Conservation (phyloP, 2,329 filamentous ascomycete species). For the Apiospora koreana region DNA sequence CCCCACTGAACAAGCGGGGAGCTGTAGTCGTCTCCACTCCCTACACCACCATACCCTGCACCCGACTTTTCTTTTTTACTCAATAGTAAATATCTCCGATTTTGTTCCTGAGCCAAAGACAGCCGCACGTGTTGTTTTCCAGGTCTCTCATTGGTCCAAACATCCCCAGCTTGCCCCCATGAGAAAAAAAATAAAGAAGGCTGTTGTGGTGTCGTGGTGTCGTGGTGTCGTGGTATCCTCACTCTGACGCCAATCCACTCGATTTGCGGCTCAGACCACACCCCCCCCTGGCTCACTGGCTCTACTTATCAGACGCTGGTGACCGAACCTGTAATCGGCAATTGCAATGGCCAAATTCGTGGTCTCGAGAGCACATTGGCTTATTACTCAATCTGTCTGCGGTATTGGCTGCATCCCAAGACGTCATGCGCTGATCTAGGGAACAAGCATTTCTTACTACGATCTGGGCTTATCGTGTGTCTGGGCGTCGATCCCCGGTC, state of each 20-base stretch:
- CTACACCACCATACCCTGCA: background rate
- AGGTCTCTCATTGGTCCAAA: slow-evolving; percentile 5
- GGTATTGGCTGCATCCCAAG: background rate
- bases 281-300: background rate
- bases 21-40: background rate
- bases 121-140: slow-evolving; percentile 12
- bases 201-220: too few relatives aligned
- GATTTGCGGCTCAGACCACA: slow-evolving; percentile 4
- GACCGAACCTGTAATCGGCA: background rate
- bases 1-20: background rate
- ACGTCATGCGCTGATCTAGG: background rate
- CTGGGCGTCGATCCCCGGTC: background rate
- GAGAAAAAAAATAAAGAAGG: background rate
- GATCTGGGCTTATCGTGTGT: background rate
- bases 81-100: background rate
- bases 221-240: background rate
- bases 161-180: background rate
- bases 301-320: background rate
- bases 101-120: slow-evolving; percentile 12
- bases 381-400: background rate
- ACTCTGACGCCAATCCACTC: slow-evolving; percentile 3
- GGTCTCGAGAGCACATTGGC: background rate
- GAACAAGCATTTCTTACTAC: background rate
- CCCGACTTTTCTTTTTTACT: background rate
- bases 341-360: background rate